phyloP scores from a whole-genome alignment of 2,329 filamentous ascomycete genomes.

The Beauveria asiatica region DNA sequence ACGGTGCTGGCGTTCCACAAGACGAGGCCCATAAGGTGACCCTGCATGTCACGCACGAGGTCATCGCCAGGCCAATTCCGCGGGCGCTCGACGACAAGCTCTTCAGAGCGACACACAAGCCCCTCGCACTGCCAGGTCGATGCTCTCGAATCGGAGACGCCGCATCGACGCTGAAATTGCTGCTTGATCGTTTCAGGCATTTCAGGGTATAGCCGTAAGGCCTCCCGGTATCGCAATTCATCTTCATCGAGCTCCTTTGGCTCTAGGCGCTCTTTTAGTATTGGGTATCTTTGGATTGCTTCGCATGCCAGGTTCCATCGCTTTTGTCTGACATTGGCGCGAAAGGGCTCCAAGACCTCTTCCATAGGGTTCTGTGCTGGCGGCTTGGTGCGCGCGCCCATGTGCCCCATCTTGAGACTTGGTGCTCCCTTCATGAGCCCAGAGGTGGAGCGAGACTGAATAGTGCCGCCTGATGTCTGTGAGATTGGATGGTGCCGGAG shows the following conservation, averaged over 20 bases:
- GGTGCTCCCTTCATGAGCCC: too few species aligned
- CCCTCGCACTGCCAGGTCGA: neutral
- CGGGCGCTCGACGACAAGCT: constrained; percentile 8
- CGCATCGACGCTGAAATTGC: constrained; percentile 3
- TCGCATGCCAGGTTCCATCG: neutral
- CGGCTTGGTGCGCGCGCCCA: too few species aligned
- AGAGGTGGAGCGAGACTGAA: neutral
- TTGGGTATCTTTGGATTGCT: neutral
- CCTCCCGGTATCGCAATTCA: neutral
- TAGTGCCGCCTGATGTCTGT: neutral
- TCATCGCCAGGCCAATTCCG: constrained; percentile 11
- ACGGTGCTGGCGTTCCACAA: neutral
- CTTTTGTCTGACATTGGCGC: neutral
- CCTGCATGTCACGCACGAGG: neutral
- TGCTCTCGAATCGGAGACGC: neutral
- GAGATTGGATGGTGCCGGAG: too few species aligned
- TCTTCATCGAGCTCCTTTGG: neutral
- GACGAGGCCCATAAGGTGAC: neutral
- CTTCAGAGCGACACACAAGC: constrained; percentile 6
- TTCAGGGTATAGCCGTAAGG: neutral
- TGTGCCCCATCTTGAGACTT: too few species aligned
- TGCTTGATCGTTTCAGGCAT: neutral
- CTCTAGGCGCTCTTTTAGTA: neutral
- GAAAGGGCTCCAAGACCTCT: neutral
- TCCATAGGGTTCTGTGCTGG: neutral